Conservation (phyloP, 352 stramenopile species). For the Saprolegnia diclina region DNA sequence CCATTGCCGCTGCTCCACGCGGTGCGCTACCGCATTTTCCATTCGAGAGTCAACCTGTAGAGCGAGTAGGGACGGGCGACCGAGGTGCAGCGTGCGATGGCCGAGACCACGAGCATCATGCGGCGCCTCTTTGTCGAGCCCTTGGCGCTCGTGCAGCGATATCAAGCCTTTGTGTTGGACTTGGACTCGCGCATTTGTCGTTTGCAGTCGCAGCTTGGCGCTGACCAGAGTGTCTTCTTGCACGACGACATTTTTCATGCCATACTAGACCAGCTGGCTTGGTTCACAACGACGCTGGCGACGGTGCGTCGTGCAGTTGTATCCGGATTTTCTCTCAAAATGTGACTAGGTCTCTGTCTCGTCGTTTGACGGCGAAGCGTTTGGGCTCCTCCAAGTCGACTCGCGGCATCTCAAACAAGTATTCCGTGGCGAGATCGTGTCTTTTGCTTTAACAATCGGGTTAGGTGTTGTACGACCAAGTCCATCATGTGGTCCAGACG, state of each 20-base stretch:
- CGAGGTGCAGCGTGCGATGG: too few relatives aligned
- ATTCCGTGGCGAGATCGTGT: too few relatives aligned
- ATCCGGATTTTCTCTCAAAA: too few relatives aligned
- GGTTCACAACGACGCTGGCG: conserved; percentile 1
- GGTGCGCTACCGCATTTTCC: neutral
- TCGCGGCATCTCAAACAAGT: conserved; percentile 10
- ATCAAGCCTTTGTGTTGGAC: neutral
- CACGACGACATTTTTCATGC: neutral
- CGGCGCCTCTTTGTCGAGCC: neutral
- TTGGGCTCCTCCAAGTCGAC: neutral
- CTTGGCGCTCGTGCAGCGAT: neutral
- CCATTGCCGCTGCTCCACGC: neutral
- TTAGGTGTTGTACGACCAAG: neutral
- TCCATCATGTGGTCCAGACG: neutral
- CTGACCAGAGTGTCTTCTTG: neutral
- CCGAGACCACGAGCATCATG: neutral
- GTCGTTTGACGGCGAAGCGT: neutral
- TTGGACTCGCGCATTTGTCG: neutral
- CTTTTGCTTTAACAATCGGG: too few relatives aligned
- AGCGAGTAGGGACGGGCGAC: too few relatives aligned
- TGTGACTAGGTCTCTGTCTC: neutral
- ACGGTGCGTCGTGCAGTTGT: neutral
- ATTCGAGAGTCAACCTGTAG: neutral
- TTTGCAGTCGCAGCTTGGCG: neutral
- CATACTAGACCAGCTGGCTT: conserved; percentile 2